Percentiles rank a stretch among this genome's conserved stretches.
Evolutionary conservation across 2,329 filamentous ascomycete species (phyloP).

Genomic region (Lachnellula occidentalis): DNA sequence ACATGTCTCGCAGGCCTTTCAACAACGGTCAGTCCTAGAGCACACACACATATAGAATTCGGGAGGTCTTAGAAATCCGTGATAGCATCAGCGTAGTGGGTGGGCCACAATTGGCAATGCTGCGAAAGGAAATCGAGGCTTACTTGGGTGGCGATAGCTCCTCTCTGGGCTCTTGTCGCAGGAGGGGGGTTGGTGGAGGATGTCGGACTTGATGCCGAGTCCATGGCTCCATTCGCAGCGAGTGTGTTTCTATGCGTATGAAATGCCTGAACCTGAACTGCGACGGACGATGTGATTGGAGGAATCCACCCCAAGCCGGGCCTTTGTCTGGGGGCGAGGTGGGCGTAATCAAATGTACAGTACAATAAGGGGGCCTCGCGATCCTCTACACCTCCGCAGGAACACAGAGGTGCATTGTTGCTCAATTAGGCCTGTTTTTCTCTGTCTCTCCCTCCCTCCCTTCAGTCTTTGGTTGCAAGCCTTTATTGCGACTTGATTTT

Average conservation of each 20-base stretch:
- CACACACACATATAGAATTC: neutral
- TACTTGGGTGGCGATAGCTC: constrained; percentile 44
- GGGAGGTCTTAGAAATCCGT: neutral
- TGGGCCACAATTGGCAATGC: neutral
- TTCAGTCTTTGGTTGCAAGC: neutral
- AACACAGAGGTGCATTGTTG: constrained; percentile 6
- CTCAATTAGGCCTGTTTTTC: neutral
- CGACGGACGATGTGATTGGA: neutral
- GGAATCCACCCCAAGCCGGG: no score
- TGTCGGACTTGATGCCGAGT: constrained; percentile 20
- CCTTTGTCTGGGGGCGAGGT: no score
- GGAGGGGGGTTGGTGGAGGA: constrained; percentile 15
- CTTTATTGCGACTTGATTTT: neutral
- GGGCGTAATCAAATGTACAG: neutral
- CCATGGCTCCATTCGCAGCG: constrained; percentile 15
- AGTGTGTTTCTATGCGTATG: neutral
- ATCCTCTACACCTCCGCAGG: constrained; percentile 4
- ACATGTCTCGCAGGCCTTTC: constrained; percentile 53
- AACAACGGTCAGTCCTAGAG: constrained; percentile 7
- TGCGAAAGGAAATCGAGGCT: constrained; percentile 13
- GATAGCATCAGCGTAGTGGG: neutral
- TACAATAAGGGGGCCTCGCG: neutral
- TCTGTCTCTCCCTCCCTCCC: neutral
- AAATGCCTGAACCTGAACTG: neutral
- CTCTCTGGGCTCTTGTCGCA: constrained; percentile 38